A percentile compares a stretch with the other conserved stretches of the same genome.
Evolutionary conservation across 2,329 filamentous ascomycete genomes (phyloP).

Genomic region (Fusarium sp.): DNA sequence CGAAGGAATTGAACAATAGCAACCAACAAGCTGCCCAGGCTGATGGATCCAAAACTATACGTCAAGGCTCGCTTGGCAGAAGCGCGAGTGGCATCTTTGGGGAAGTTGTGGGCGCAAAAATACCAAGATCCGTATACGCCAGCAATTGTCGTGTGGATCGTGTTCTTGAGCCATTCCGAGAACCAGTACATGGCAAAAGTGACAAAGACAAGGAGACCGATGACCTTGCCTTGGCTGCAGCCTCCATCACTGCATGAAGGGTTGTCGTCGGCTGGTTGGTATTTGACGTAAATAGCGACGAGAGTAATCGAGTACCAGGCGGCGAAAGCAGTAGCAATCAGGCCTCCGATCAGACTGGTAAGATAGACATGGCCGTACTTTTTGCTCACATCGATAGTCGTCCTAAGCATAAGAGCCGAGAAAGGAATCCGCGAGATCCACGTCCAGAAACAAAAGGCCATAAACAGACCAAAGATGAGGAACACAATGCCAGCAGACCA

Average conservation of each 20-base stretch:
- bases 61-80: conserved; percentile 85
- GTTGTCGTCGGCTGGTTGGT: conserved; percentile 72
- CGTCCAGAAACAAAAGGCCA: conserved; percentile 84
- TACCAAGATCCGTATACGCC: conserved; percentile 96
- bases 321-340: conserved; percentile 79
- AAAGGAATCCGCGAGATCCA: conserved; percentile 95
- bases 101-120: conserved; percentile 78
- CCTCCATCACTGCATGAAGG: conserved; percentile 67
- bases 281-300: conserved; percentile 87
- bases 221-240: conserved; percentile 82
- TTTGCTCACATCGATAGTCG: conserved; percentile 86
- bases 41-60: conserved; percentile 93
- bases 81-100: conserved; percentile 83
- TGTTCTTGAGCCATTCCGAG: conserved; percentile 93
- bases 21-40: conserved; percentile 85
- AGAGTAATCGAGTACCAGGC: conserved; percentile 91
- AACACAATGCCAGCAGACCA: conserved; percentile 91
- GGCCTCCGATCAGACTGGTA: conserved; percentile 84
- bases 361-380: conserved; percentile 87
- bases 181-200: conserved; percentile 97
- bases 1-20: conserved; percentile 88
- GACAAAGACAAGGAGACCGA: conserved; percentile 85
- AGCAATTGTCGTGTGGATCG: conserved; percentile 87
- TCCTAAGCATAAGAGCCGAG: conserved; percentile 89
- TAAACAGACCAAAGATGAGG: conserved; percentile 79